Percentiles rank a stretch among this genome's conserved stretches.
Evolutionary conservation across 1,284 basidiomycete species (phyloP).

Genomic region (Wallemia mellicola): DNA sequence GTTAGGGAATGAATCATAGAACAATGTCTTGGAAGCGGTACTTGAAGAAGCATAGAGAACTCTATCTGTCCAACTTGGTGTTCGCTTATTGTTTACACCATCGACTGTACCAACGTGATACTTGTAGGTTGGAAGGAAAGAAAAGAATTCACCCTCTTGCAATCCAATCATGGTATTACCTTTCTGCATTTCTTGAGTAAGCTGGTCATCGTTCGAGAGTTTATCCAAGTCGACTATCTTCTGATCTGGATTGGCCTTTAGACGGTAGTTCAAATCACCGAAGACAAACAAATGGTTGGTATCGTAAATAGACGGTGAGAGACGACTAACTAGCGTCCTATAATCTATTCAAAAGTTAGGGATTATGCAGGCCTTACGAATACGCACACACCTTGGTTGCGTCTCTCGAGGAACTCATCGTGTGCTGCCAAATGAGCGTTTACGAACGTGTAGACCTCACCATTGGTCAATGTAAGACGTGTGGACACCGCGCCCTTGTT

Average conservation of each 20-base stretch:
- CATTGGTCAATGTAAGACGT: not conserved
- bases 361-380: slow-evolving; percentile 6
- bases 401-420: slow-evolving; percentile 1
- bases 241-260: slow-evolving; percentile 24
- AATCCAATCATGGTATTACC: slow-evolving; percentile 38
- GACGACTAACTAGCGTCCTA: no score
- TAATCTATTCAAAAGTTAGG: no score
- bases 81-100: slow-evolving; percentile 24
- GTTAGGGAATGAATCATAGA: slow-evolving; percentile 5
- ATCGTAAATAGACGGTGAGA: slow-evolving; percentile 30
- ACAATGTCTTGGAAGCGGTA: slow-evolving; percentile 28
- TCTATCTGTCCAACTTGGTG: slow-evolving; percentile 82
- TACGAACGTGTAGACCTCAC: slow-evolving; percentile 37
- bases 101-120: slow-evolving; percentile 46
- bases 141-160: slow-evolving; percentile 50
- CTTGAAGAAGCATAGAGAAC: slow-evolving; percentile 54
- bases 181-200: slow-evolving; percentile 30
- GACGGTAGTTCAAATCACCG: slow-evolving; percentile 70
- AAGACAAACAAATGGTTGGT: slow-evolving; percentile 61
- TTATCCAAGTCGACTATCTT: slow-evolving; percentile 8
- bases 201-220: slow-evolving; percentile 47
- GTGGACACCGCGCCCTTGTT: not conserved
- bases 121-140: slow-evolving; percentile 68
- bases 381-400: slow-evolving; percentile 19
- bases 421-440: slow-evolving; percentile 70